Base-by-base conservation (phyloP, 208 protist genomes). In the Crithidia brevicula region DNA sequence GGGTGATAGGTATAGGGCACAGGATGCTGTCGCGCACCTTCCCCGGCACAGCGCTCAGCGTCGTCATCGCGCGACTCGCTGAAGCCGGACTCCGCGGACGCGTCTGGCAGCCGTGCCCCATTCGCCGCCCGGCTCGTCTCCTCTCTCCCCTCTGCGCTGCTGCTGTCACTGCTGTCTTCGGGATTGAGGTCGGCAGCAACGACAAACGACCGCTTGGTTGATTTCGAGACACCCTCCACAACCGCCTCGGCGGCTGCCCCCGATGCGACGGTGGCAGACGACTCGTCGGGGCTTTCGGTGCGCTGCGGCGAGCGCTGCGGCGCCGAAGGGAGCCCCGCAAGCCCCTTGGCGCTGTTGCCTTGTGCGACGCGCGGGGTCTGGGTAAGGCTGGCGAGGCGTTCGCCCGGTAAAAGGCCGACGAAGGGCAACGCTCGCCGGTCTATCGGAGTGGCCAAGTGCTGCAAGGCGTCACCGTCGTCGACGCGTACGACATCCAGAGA, bases 1-100 rank as follows among this genome's bases (percentile, higher is more conserved):
- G 61, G 45, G 33, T 69, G 63, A 28, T 65, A 76, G 7, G 62
- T 70, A 62, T 65, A 69, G 57, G 28, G 13, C 22, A n/a, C 31
- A 45, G n/a, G n/a, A n/a, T n/a, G n/a, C n/a, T n/a, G n/a, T n/a
- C n/a, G n/a, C n/a, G n/a, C n/a, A n/a, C n/a, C n/a, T n/a, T n/a
- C n/a, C n/a, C n/a, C n/a, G n/a, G n/a, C n/a, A n/a, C n/a, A n/a
- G n/a, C n/a, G n/a, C n/a, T n/a, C n/a, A n/a, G n/a, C n/a, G n/a
- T 43, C 36, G 3, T 20, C 46, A 16, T 11, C 49, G 30, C 56
- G 8, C 3, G 7, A 27, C 0, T 22, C 13, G 56, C 49, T 50
- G 38, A 49, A 23, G 25, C 34, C 36, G 38, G 56, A 33, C 6
- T 49, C 56, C 0, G 38, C 56, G 3, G 49, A 34, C 38, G 34